These are phyloP conservation scores for Porogramme epimiltina DNA, from an alignment of 1,284 basidiomycete species.

Conservation along the genomic window DNA sequence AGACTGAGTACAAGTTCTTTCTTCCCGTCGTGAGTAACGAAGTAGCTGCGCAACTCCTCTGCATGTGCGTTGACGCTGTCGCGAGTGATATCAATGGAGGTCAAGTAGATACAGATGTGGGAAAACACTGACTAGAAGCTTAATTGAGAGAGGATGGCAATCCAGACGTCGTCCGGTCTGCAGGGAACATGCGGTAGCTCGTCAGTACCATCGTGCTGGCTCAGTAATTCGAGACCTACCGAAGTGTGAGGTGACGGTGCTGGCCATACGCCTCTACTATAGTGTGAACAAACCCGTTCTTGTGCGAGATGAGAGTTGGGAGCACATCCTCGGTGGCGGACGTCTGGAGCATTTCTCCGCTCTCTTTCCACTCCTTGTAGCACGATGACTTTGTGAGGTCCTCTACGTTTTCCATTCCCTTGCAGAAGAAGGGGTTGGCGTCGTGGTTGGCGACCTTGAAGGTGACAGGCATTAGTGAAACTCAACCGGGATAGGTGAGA, in stretches of 20 bases:
- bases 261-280: background rate
- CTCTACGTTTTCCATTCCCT: background rate
- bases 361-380: background rate
- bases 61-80: conserved; percentile 43
- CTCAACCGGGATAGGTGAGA: too few species aligned
- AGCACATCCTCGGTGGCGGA: background rate
- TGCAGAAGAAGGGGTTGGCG: background rate
- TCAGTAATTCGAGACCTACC: conserved; percentile 1
- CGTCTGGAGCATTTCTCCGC: background rate
- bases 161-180: conserved; percentile 41
- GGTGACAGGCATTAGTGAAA: conserved; percentile 1
- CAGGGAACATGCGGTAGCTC: too few species aligned
- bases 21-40: conserved; percentile 43
- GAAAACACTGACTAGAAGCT: background rate
- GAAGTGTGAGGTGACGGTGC: conserved; percentile 28
- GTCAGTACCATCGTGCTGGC: background rate
- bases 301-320: background rate
- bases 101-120: background rate
- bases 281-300: background rate
- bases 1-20: conserved; percentile 36
- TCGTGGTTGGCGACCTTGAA: background rate
- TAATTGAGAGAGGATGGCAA: conserved; percentile 4
- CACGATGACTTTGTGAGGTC: background rate
- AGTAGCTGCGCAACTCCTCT: conserved; percentile 39
- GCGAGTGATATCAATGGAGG: too few species aligned